phyloP scores from a whole-genome alignment of 768 basidiomycete genomes.

The Phylloporus arenicola region DNA sequence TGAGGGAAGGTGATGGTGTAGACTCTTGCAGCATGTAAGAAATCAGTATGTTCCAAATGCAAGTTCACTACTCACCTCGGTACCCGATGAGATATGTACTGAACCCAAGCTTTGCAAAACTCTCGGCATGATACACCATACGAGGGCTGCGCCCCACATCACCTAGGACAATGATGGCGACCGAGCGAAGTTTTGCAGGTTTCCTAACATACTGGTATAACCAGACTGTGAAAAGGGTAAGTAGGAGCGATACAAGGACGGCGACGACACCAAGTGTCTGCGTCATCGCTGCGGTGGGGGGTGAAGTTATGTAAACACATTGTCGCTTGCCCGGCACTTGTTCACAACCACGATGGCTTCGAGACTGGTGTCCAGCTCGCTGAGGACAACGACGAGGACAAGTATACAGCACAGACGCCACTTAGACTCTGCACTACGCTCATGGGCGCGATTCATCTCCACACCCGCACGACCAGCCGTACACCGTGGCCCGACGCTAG shows the following conservation, averaged over 20 bases:
- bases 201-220: slow-evolving; percentile 15
- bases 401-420: slow-evolving; percentile 3
- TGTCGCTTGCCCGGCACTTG: not conserved
- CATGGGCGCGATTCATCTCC: slow-evolving; percentile 19
- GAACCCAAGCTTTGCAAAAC: slow-evolving; percentile 77
- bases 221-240: slow-evolving; percentile 12
- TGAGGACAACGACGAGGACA: slow-evolving; percentile 8
- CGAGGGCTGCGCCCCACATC: slow-evolving; percentile 94
- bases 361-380: slow-evolving; percentile 11
- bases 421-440: slow-evolving; percentile 11
- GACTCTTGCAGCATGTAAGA: slow-evolving; percentile 47
- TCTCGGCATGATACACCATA: slow-evolving; percentile 98
- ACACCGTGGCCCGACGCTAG: slow-evolving; percentile 30
- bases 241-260: slow-evolving; percentile 7
- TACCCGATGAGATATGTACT: slow-evolving; percentile 82
- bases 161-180: slow-evolving; percentile 89
- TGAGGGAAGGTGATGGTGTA: slow-evolving; percentile 67
- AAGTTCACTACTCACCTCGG: slow-evolving; percentile 49
- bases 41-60: not conserved
- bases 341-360: slow-evolving; percentile 18
- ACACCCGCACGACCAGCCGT: slow-evolving; percentile 17
- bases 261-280: slow-evolving; percentile 2
- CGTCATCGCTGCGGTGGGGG: slow-evolving; percentile 3
- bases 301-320: slow-evolving; percentile 18
- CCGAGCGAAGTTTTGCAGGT: slow-evolving; percentile 49